These are phyloP conservation scores for Beauveria sp. DNA, from an alignment of 2,329 filamentous ascomycete genomes.

Conservation along the genomic window DNA sequence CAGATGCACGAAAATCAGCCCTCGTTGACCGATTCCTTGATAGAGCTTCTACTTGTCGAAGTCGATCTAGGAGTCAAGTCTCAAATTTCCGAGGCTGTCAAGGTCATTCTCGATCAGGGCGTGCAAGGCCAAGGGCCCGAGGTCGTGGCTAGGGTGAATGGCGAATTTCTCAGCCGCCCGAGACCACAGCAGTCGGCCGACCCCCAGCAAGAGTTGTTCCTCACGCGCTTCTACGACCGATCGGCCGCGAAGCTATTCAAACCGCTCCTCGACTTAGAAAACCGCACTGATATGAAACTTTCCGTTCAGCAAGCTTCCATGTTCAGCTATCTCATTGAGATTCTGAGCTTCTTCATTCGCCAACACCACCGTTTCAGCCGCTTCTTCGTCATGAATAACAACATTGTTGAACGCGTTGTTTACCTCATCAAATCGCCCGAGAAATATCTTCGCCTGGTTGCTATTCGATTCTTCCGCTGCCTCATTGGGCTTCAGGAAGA, in stretches of 20 bases:
- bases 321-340: slow-evolving; percentile 84
- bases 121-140: slow-evolving; percentile 41
- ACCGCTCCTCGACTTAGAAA: slow-evolving; percentile 74
- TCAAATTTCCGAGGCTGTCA: slow-evolving; percentile 91
- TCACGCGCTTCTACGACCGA: slow-evolving; percentile 82
- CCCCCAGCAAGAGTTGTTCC: slow-evolving; percentile 76
- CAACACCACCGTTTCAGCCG: slow-evolving; percentile 83
- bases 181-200: slow-evolving; percentile 47
- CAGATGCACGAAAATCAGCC: slow-evolving; percentile 81
- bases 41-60: slow-evolving; percentile 85
- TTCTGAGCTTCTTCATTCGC: slow-evolving; percentile 87
- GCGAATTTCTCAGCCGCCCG: slow-evolving; percentile 60
- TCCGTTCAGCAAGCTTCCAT: slow-evolving; percentile 80
- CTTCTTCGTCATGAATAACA: slow-evolving; percentile 76
- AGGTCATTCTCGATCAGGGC: slow-evolving; percentile 78
- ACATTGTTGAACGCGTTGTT: slow-evolving; percentile 68
- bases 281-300: slow-evolving; percentile 60
- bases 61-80: slow-evolving; percentile 91
- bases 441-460: slow-evolving; percentile 86
- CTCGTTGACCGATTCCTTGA: slow-evolving; percentile 83
- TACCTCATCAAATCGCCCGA: slow-evolving; percentile 77
- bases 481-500: slow-evolving; percentile 81
- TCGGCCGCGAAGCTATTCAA: slow-evolving; percentile 80
- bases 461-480: slow-evolving; percentile 88
- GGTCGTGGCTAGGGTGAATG: slow-evolving; percentile 53